phyloP scores from a whole-genome alignment of 2,329 filamentous ascomycete species.

The Aspergillus tanneri region DNA sequence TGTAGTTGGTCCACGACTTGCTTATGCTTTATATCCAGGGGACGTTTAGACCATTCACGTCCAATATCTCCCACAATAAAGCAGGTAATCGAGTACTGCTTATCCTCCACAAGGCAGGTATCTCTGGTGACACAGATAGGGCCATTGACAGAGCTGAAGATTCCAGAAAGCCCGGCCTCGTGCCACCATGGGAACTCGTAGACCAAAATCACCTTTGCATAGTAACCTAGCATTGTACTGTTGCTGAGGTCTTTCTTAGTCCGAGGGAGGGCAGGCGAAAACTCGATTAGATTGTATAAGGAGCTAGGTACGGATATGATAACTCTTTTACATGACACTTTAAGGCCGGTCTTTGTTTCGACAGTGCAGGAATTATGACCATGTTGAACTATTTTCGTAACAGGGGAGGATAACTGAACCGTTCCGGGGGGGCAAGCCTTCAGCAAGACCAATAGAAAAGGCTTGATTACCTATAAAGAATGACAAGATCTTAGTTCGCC shows the following conservation, averaged over 20 bases:
- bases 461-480: slow-evolving; percentile 32
- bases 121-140: not conserved
- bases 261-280: not conserved
- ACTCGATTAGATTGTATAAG: not conserved
- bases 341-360: not conserved
- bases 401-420: slow-evolving; percentile 24
- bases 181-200: not conserved
- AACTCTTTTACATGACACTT: not conserved
- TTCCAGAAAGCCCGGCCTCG: not conserved
- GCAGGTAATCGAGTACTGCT: slow-evolving; percentile 1
- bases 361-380: not conserved
- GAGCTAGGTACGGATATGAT: not conserved
- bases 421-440: slow-evolving; percentile 30
- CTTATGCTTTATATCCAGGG: not conserved
- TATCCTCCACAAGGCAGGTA: not conserved
- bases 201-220: not conserved
- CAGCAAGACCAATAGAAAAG: slow-evolving; percentile 41
- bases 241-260: not conserved
- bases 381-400: slow-evolving; percentile 9
- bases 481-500: no score
- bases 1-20: not conserved
- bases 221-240: not conserved
- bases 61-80: not conserved
- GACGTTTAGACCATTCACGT: not conserved
- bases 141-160: not conserved